Evolutionary conservation across 2,329 filamentous ascomycete species (phyloP), one percentile per base, ranked within the genome.

Genomic region (Sporothrix luriei): DNA sequence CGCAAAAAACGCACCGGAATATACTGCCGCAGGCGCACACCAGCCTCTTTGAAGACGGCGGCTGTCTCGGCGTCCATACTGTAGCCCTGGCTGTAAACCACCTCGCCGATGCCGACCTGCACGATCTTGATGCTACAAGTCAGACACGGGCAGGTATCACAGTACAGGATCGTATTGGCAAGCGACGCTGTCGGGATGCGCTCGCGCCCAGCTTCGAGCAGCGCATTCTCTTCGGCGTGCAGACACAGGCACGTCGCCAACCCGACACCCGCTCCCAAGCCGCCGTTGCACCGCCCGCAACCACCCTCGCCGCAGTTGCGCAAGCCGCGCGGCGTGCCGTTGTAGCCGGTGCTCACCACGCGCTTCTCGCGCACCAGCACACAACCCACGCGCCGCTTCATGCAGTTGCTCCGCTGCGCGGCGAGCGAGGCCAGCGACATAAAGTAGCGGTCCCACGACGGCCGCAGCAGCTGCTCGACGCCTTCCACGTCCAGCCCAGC

Each of bases 121-220:
- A 93, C 92, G 76, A 99, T 98, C 83, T 99, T 99, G 82, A 99
- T 97, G 76, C 93, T 97, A 80, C 95, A 99, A 2, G 95, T 99
- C 78, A 99, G 83, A 78, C 95, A 99, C 4, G 95, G 95, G 79
- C 95, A 99, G 74, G 94, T 97, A 78, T 97, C 92, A 80, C 94
- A 97, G 80, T 97, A 99, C 33, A 99, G 82, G 65, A 93, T 91
- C 49, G 91, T 88, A 4, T 90, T 91, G 69, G 92, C 90, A 24
- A 92, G 84, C 2, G 71, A 29, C n/a, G 68, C 49, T 16, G 72
- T 66, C 40, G 73, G 71, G 74, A 99, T 93, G 70, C 95, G 85
- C 79, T 98, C 95, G 75, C 95, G 85, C 0, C 95, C 95, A 24
- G 95, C 95, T 82, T 99, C 95, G 11, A 99, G 84, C 70, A 99